Percentiles rank a stretch among this genome's conserved stretches.
Evolutionary conservation across 192 early-diverging fungal species (phyloP).

Genomic region (Nowakowskiella sp.): DNA sequence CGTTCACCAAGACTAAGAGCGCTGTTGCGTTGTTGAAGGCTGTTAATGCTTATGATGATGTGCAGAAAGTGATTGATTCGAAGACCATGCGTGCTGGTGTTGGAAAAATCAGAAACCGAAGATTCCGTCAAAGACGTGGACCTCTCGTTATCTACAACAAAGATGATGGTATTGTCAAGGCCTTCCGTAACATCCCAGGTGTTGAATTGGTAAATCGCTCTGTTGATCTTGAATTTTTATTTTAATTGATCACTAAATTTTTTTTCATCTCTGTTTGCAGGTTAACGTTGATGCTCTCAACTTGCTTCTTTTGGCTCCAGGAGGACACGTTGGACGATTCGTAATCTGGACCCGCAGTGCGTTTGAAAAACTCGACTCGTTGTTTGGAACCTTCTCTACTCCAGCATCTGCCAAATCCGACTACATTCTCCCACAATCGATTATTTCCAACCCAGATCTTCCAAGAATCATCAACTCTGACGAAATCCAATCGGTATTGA

Average conservation of each 20-base stretch:
- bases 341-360: conserved; percentile 96
- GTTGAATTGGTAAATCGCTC: conserved; percentile 69
- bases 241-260: no score
- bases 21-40: conserved; percentile 85
- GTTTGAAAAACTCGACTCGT: conserved; percentile 82
- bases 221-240: no score
- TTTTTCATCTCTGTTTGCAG: background rate
- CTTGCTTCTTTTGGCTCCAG: conserved; percentile 96
- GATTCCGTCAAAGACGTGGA: conserved; percentile 91
- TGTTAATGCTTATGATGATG: conserved; percentile 87
- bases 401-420: conserved; percentile 81
- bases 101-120: conserved; percentile 94
- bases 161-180: conserved; percentile 87
- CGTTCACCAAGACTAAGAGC: conserved; percentile 84
- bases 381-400: conserved; percentile 83
- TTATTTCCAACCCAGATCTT: conserved; percentile 93
- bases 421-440: conserved; percentile 75
- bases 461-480: conserved; percentile 91
- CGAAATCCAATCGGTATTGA: conserved; percentile 92
- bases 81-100: conserved; percentile 95
- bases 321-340: conserved; percentile 98
- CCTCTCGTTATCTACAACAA: conserved; percentile 93
- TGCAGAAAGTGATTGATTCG: conserved; percentile 88
- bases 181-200: conserved; percentile 98
- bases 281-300: conserved; percentile 78